These are phyloP conservation scores for Thermoascus crustaceus DNA, from an alignment of 2,329 filamentous ascomycete genomes.

Conservation along the genomic window DNA sequence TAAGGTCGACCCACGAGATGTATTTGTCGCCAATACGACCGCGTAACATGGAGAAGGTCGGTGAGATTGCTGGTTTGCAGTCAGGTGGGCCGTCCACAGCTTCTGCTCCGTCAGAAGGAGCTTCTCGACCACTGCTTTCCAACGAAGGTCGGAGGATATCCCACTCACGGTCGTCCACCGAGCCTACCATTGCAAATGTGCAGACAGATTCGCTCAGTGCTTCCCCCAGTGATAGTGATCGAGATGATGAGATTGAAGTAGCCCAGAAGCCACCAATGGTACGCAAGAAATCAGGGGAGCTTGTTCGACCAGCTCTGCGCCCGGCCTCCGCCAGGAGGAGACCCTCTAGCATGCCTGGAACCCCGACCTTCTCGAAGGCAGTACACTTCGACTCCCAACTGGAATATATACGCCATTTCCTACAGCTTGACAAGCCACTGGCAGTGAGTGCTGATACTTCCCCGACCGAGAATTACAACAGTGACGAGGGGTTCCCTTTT, in stretches of 20 bases:
- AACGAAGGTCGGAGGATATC: conserved; percentile 52
- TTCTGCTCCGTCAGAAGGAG: conserved; percentile 15
- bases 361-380: conserved; percentile 87
- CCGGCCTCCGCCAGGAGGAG: conserved; percentile 64
- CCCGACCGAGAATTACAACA: conserved; percentile 79
- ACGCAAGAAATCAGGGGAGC: conserved; percentile 94
- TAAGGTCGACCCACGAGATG: conserved; percentile 61
- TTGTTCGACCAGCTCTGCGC: conserved; percentile 85
- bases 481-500: conserved; percentile 86
- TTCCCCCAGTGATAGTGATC: conserved; percentile 39
- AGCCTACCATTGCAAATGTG: conserved; percentile 44
- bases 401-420: conserved; percentile 91
- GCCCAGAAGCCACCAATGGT: conserved; percentile 78
- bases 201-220: conserved; percentile 34
- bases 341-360: conserved; percentile 94
- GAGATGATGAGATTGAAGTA: conserved; percentile 55
- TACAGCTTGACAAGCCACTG: conserved; percentile 88
- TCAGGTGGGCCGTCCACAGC: no score
- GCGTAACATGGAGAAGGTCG: conserved; percentile 17
- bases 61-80: conserved; percentile 8
- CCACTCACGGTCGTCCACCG: conserved; percentile 53
- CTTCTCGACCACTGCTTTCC: conserved; percentile 38
- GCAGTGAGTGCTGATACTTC: conserved; percentile 93
- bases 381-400: conserved; percentile 98
- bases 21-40: conserved; percentile 22